phyloP scores from a whole-genome alignment of 164 flowering plant species.

The Liriodendron chinense region DNA sequence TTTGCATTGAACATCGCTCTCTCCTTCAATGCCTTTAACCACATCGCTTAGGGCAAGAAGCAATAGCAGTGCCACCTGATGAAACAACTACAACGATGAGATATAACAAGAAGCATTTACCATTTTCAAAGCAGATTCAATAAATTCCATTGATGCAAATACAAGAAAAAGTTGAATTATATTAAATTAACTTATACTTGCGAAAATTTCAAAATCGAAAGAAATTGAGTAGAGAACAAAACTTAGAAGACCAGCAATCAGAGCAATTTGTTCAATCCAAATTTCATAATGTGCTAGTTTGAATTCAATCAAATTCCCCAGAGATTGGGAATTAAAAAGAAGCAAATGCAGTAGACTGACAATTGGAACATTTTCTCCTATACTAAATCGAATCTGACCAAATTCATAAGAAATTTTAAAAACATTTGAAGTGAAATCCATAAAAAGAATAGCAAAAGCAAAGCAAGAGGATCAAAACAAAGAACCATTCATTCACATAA shows the following conservation, averaged over 20 bases:
- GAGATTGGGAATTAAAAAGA: not conserved
- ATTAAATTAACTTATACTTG: not conserved
- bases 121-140: not conserved
- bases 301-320: not conserved
- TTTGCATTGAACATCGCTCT: conserved; percentile 42
- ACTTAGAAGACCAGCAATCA: not conserved
- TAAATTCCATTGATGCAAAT: not conserved
- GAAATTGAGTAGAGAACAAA: too few relatives aligned
- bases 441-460: too few relatives aligned
- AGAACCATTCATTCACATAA: too few relatives aligned
- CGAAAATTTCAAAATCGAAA: not conserved
- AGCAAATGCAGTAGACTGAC: not conserved
- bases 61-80: conserved; percentile 56
- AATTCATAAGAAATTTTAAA: not conserved
- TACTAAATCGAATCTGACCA: not conserved
- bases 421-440: too few relatives aligned
- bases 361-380: not conserved
- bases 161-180: not conserved
- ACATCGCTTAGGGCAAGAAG: conserved; percentile 50
- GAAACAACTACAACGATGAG: not conserved
- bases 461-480: too few relatives aligned
- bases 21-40: conserved; percentile 28
- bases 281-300: not conserved
- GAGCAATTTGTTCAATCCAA: not conserved
- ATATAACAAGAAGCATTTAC: not conserved